Evolutionary conservation across 2,329 filamentous ascomycete species (phyloP), one percentile per base, ranked within the genome.

Genomic region (Xylariaceae sp.): DNA sequence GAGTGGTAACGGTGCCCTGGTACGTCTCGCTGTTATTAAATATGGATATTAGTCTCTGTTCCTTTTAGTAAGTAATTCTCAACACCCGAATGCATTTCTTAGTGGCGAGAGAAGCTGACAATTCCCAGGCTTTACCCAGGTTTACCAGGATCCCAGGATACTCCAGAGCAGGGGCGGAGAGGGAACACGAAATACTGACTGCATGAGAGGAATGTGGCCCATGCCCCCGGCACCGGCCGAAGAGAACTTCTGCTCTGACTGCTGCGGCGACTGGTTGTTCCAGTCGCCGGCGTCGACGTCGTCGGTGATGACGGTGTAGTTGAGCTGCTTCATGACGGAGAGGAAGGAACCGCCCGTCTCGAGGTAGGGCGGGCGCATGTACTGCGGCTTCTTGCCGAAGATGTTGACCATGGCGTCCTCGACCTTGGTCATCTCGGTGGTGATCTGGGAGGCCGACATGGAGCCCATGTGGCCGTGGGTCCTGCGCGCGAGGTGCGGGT

Each of bases 231-330:
- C 56, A 12, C 69, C 67, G 3, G 67, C 68, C 30, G 59, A 54
- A 45, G 62, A 55, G 62, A 82, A 80, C 50, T 65, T 68, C 51
- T 73, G 62, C 64, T 80, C 66, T 53, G 76, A 73, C 58, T 74
- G 71, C 41, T 62, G 56, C 0, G 75, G 66, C 3, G 68, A 64
- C 44, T 70, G 62, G 38, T 76, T 70, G 54, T 79, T 73, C 68
- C 80, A 82, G 61, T 83, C 79, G 38, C 78, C 73, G 1, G 78
- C 72, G 55, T 83, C 79, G 37, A 83, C 64, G 47, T 82, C 74
- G 53, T 80, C 69, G 52, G 77, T 81, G 52, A 77, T 73, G 53
- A 81, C 70, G 54, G 78, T 77, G 66, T 80, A 81, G 42, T 74
- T 74, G 37, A 81, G 57, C 41, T 61, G 48, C 42, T 53, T 54